Conservation (phyloP, 768 basidiomycete species). For the Collybia nuda region DNA sequence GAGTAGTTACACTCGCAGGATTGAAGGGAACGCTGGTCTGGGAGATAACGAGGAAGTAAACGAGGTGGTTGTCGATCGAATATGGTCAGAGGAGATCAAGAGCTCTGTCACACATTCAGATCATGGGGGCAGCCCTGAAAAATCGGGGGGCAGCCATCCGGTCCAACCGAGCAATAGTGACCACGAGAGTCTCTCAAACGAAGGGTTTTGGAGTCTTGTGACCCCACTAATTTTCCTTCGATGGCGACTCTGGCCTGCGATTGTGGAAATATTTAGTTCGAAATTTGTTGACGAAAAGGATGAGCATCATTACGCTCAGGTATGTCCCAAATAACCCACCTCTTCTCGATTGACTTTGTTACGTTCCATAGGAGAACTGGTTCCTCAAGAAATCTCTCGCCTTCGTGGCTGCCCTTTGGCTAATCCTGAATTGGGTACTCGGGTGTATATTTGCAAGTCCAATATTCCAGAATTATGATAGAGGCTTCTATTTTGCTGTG, state of each 20-base stretch:
- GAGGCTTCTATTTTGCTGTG: constrained; percentile 60
- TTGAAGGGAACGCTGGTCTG: constrained; percentile 12
- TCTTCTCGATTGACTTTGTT: constrained; percentile 3
- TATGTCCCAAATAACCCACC: constrained; percentile 8
- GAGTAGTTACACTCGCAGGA: constrained; percentile 28
- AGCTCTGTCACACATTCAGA: constrained; percentile 55
- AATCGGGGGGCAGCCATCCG: constrained; percentile 44
- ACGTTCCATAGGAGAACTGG: constrained; percentile 60
- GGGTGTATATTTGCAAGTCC: constrained; percentile 50
- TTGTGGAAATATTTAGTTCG: constrained; percentile 58
- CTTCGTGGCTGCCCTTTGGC: constrained; percentile 62
- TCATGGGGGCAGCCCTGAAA: constrained; percentile 45
- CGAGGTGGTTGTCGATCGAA: constrained; percentile 74
- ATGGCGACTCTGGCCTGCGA: constrained; percentile 56
- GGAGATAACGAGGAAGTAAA: constrained; percentile 49
- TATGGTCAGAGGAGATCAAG: constrained; percentile 62
- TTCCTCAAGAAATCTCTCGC: constrained; percentile 67
- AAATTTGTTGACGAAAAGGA: constrained; percentile 57
- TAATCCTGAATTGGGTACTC: constrained; percentile 69
- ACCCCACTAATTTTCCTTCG: constrained; percentile 43
- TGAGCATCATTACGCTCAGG: constrained; percentile 46
- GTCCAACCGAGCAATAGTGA: constrained; percentile 28
- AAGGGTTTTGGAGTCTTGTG: constrained; percentile 34
- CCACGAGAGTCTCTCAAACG: constrained; percentile 30
- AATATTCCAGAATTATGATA: constrained; percentile 44